phyloP scores from a whole-genome alignment of 352 stramenopile genomes.

The Globisporangium cylindrosporum region DNA sequence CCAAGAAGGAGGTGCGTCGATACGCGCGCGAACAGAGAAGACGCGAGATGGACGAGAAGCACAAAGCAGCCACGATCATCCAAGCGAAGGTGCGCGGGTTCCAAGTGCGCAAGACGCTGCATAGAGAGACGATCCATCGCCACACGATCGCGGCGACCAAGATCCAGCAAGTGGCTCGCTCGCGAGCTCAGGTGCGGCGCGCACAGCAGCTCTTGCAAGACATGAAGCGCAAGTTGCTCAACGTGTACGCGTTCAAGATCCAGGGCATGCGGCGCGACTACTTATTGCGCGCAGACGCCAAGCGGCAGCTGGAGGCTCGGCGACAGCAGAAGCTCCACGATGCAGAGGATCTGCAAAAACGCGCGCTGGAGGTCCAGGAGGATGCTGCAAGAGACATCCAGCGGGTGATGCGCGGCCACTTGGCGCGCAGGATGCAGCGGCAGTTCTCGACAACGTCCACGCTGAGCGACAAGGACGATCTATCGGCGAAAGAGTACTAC shows the following conservation, averaged over 20 bases:
- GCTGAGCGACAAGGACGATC: constrained; percentile 26
- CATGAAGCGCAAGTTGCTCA: constrained; percentile 30
- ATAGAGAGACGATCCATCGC: constrained; percentile 17
- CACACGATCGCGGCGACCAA: constrained; percentile 35
- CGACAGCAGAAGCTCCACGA: constrained; percentile 22
- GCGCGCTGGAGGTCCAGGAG: constrained; percentile 15
- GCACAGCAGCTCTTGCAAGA: constrained; percentile 38
- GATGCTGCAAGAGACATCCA: constrained; percentile 46
- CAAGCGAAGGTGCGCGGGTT: constrained; percentile 35
- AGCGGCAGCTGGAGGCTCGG: constrained; percentile 26
- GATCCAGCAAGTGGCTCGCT: constrained; percentile 51
- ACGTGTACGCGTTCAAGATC: constrained; percentile 40
- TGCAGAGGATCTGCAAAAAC: constrained; percentile 21
- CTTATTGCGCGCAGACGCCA: constrained; percentile 28
- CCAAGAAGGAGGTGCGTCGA: constrained; percentile 37
- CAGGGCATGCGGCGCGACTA: constrained; percentile 34
- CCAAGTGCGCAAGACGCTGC: constrained; percentile 22
- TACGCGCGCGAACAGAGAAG: constrained; percentile 34
- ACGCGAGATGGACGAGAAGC: constrained; percentile 30
- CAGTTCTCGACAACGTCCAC: constrained; percentile 32
- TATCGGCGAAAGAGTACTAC: constrained; percentile 23
- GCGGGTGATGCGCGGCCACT: constrained; percentile 32
- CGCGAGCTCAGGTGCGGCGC: constrained; percentile 30
- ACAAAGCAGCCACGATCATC: constrained; percentile 26
- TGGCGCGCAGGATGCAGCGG: constrained; percentile 32